Percentiles rank a stretch among this genome's conserved stretches.
Conservation (phyloP, 2,329 filamentous ascomycete species). For the Penicillium sp. region DNA sequence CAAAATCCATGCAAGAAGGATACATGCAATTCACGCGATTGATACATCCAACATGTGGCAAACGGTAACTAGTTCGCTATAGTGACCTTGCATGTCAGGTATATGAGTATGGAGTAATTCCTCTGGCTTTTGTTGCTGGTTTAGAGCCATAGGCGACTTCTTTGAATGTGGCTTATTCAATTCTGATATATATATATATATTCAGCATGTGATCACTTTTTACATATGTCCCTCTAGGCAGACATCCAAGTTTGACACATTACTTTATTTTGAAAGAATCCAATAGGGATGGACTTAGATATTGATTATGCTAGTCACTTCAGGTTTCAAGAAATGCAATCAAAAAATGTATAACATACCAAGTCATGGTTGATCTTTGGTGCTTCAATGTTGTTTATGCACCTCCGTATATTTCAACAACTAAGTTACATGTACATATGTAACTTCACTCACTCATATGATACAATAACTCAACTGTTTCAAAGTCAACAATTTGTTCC, state of each 20-base stretch:
- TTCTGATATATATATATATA: not conserved
- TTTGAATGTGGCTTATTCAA: not conserved
- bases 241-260: too few species aligned
- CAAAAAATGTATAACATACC: not conserved
- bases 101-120: not conserved
- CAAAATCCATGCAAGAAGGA: conserved; percentile 1
- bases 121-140: not conserved
- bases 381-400: not conserved
- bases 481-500: not conserved
- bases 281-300: not conserved
- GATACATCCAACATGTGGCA: conserved; percentile 5
- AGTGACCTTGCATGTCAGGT: not conserved
- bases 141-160: not conserved
- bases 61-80: not conserved
- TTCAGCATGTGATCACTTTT: not conserved
- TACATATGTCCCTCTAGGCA: not conserved
- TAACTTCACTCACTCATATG: not conserved
- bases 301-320: not conserved
- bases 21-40: conserved; percentile 1
- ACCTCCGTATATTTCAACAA: not conserved
- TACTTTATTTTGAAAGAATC: not conserved
- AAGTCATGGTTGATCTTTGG: not conserved
- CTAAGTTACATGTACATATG: too few species aligned
- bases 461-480: not conserved
- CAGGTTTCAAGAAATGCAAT: not conserved